phyloP scores from a whole-genome alignment of 75 land plant species.

The Pseudotsuga menziesii region DNA sequence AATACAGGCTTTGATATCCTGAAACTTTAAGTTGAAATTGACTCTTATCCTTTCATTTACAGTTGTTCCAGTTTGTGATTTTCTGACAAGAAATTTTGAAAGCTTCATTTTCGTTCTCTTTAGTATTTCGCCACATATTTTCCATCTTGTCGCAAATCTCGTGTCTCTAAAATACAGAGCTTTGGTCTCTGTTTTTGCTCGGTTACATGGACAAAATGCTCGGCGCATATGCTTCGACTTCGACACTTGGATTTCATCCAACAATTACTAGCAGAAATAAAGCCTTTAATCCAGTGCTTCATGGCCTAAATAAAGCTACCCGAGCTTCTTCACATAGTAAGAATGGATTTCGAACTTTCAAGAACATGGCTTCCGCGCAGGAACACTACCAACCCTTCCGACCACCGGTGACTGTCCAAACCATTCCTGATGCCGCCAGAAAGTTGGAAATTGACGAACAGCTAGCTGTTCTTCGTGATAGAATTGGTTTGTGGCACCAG shows the following conservation, averaged over 20 bases:
- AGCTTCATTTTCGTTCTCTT: neutral
- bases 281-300: neutral
- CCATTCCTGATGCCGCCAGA: constrained; percentile 31
- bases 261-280: neutral
- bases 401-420: constrained; percentile 51
- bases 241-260: neutral
- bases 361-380: constrained; percentile 9
- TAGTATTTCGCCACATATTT: neutral
- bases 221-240: neutral
- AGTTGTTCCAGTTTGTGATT: neutral
- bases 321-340: neutral
- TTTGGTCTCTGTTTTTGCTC: neutral
- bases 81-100: neutral
- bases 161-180: neutral
- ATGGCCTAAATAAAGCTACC: neutral
- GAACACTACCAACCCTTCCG: constrained; percentile 89
- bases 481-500: constrained; percentile 85
- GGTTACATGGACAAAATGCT: neutral
- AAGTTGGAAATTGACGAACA: constrained; percentile 35
- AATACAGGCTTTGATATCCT: neutral
- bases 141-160: neutral
- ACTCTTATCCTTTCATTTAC: neutral
- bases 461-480: constrained; percentile 67
- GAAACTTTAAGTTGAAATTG: neutral
- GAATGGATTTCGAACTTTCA: neutral